A percentile compares a stretch with the other conserved stretches of the same genome.
phyloP scores from a whole-genome alignment of 176 grass and related monocot species.

The Zoysia pacifica region DNA sequence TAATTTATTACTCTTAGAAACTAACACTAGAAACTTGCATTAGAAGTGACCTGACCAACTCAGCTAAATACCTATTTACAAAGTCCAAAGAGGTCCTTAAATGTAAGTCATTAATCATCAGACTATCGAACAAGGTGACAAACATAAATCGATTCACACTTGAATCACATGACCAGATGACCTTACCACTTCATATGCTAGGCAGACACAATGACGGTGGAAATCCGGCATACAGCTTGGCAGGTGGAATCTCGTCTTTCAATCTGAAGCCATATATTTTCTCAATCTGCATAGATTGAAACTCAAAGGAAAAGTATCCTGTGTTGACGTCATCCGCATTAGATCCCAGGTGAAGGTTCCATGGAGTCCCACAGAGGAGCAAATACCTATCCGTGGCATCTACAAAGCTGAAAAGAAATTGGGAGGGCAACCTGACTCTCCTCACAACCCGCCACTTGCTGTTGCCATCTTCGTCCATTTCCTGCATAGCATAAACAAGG shows the following conservation, averaged over 20 bases:
- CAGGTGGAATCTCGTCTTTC: background rate
- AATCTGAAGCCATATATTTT: slow-evolving; percentile 1
- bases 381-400: slow-evolving; percentile 33
- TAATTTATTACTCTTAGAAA: too few species aligned
- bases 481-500: background rate
- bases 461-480: background rate
- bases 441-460: slow-evolving; percentile 21
- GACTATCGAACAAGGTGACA: too few species aligned
- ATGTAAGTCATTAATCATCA: too few species aligned
- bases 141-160: too few species aligned
- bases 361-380: slow-evolving; percentile 28
- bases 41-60: too few species aligned
- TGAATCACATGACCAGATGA: background rate
- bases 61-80: too few species aligned
- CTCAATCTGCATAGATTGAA: slow-evolving; percentile 25
- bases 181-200: slow-evolving; percentile 36
- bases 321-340: background rate
- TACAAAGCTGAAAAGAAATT: slow-evolving; percentile 23
- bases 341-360: background rate
- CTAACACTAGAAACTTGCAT: too few species aligned
- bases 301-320: slow-evolving; percentile 38
- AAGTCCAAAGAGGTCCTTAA: too few species aligned
- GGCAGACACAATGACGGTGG: slow-evolving; percentile 33
- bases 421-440: slow-evolving; percentile 21
- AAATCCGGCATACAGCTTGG: slow-evolving; percentile 32